Evolutionary conservation across 441 rosid species (phyloP).

Genomic region (Flueggea neowawraea): DNA sequence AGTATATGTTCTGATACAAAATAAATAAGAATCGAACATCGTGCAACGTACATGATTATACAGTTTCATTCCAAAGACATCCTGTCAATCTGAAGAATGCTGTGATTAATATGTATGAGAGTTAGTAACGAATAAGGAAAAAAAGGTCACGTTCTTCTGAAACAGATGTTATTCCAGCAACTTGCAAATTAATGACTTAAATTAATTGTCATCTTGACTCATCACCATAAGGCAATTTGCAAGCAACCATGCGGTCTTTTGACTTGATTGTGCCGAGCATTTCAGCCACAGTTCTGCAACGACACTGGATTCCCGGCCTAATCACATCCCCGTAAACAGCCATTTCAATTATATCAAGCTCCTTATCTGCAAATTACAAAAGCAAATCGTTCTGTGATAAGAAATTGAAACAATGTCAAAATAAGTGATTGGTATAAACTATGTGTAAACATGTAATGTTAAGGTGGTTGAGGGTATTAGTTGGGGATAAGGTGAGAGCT

Average conservation of each 20-base stretch:
- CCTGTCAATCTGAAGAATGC: too few species aligned
- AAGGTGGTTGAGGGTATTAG: neutral
- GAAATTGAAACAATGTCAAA: neutral
- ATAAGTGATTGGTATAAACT: neutral
- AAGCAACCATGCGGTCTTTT: conserved; percentile 60
- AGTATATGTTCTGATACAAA: too few species aligned
- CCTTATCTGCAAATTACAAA: conserved; percentile 50
- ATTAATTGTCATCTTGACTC: conserved; percentile 2
- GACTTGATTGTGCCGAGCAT: conserved; percentile 68
- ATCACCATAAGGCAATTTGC: conserved; percentile 53
- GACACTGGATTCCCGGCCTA: conserved; percentile 81
- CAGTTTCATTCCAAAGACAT: too few species aligned
- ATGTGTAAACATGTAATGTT: too few species aligned
- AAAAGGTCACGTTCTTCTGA: too few species aligned
- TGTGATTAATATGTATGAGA: too few species aligned
- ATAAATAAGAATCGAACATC: too few species aligned
- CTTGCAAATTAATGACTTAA: too few species aligned
- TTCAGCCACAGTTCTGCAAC: conserved; percentile 79
- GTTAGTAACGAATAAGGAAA: too few species aligned
- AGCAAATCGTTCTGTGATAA: neutral
- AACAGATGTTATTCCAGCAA: too few species aligned
- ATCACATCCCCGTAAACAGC: conserved; percentile 88
- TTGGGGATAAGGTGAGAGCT: neutral
- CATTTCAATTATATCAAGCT: conserved; percentile 89
- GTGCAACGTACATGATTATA: too few species aligned